Base-by-base conservation (phyloP, 2,329 filamentous ascomycete species). In the Chrysoporthe deuterocubensis region DNA sequence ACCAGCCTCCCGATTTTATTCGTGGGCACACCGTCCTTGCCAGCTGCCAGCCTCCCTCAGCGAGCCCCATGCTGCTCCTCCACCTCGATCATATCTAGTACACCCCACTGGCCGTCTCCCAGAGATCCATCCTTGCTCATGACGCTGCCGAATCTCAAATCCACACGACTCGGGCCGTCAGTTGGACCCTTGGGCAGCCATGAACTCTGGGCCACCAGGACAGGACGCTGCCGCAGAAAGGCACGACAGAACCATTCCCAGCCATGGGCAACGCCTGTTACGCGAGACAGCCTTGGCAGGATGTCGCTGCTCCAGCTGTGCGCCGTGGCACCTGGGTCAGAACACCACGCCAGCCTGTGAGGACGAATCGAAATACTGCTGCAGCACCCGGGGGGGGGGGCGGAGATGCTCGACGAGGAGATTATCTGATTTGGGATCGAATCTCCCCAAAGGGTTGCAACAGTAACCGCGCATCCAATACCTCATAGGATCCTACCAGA, bases 1-100 rank as follows among this genome's bases (percentile, higher is more conserved):
- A 54, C 57, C 57, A 60, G 57, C 57, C 57, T 43, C 57, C 57
- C 40, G n/a, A 60, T 60, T 60, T 59, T 60, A 43, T 58, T 21
- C 7, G 32, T 6, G 57, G 57, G 9, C 57, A 11, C 13, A n/a
- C 18, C 34, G 56, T 58, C 34, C 11, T 42, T 58, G 46, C 46
- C n/a, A 50, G 56, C 26, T 26, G 26, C 34, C 56, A 58, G 56
- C 56, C 56, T 42, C 57, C 40, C 21, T 13, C n/a, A 21, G 13
- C 57, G 34, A 11, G 6, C 50, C 50, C 50, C 26, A 16, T 52
- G 21, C n/a, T 32, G 21, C 48, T 52, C 48, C 11, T n/a, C 21
- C 48, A 52, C 21, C 11, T 32, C 3, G n/a, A 52, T 16, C 50
- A 26, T 26, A 26, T 26, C 26, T 26, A 26, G 14, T 21, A 54